Evolutionary conservation across 768 basidiomycete species (phyloP).

Genomic region (Postia placenta): DNA sequence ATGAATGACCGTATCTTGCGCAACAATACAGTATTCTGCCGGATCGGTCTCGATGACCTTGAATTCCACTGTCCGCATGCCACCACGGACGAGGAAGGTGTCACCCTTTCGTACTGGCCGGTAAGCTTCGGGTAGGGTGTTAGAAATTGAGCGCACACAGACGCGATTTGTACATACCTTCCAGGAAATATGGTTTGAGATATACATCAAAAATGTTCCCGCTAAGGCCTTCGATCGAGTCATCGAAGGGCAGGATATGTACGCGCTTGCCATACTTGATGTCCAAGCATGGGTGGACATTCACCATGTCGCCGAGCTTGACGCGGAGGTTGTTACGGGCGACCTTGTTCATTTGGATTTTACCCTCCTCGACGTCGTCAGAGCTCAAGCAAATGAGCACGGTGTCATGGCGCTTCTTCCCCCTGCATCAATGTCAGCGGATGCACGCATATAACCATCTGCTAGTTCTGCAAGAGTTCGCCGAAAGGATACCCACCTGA

Average conservation of each 20-base stretch:
- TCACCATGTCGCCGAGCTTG: constrained; percentile 94
- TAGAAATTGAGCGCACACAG: neutral
- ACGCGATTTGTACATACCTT: constrained; percentile 43
- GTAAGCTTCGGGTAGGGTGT: constrained; percentile 36
- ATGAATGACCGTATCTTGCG: constrained; percentile 97
- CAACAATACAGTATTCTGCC: constrained; percentile 96
- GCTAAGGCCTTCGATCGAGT: constrained; percentile 95
- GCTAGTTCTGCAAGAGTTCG: neutral
- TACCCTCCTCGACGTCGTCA: constrained; percentile 96
- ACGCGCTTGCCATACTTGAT: constrained; percentile 99
- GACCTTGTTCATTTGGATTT: constrained; percentile 98
- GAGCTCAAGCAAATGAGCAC: constrained; percentile 95
- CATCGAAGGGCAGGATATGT: constrained; percentile 95
- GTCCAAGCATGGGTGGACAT: constrained; percentile 92
- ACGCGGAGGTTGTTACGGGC: constrained; percentile 99
- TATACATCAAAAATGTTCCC: constrained; percentile 99
- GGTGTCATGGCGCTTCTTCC: constrained; percentile 96
- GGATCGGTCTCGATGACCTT: constrained; percentile 99
- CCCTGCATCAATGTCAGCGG: constrained; percentile 37
- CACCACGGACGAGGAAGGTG: constrained; percentile 98
- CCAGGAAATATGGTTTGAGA: constrained; percentile 98
- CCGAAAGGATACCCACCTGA: constrained; percentile 52
- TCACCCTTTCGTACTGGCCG: constrained; percentile 96
- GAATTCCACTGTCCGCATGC: constrained; percentile 98
- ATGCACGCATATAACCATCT: neutral